Base-by-base conservation (phyloP, 164 flowering plant genomes). In the Platanus orientalis region DNA sequence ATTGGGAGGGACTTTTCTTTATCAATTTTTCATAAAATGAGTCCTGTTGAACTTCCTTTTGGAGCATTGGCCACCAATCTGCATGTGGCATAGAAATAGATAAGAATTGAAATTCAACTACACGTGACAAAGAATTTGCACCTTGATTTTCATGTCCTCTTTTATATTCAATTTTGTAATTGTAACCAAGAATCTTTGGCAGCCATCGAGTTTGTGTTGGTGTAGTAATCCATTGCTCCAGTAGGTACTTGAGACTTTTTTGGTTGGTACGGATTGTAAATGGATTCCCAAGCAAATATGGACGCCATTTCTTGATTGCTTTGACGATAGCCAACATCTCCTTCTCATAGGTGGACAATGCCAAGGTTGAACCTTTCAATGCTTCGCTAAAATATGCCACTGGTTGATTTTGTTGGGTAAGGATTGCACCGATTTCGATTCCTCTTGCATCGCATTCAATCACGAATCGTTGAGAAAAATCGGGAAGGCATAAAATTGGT, bases 31-130 rank as follows among this genome's bases (percentile, higher is more conserved):
- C 58, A 55, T 55, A 55, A 55, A 30, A 55, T 28, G 58, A 17
- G 40, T 55, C 58, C 0, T 55, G 58, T 30, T 55, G 40, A 26
- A 55, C 58, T 28, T 55, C 58, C 23, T 55, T 55, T 55, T 55
- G 58, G 13, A 55, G 58, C 10, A 55, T 55, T 29, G 58, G 58
- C 58, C 58, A 55, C 58, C 58, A 55, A 55, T 55, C 58, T 55
- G 58, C 58, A 55, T 30, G 39, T 28, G 58, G 58, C 23, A 28
- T 14, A 14, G 58, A 32, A n/a, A 55, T 28, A 0, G 58, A 55
- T 55, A 19, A 4, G 11, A 55, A 55, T 32, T 55, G 40, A 32
- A 55, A 55, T 55, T 55, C 58, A 55, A 55, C 58, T 6, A 55
- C 40, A 55, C 58, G 39, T 28, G 58, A 28, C 21, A 55, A 32